Evolutionary conservation across 768 basidiomycete species (phyloP).

Genomic region (Podaxis sp.): DNA sequence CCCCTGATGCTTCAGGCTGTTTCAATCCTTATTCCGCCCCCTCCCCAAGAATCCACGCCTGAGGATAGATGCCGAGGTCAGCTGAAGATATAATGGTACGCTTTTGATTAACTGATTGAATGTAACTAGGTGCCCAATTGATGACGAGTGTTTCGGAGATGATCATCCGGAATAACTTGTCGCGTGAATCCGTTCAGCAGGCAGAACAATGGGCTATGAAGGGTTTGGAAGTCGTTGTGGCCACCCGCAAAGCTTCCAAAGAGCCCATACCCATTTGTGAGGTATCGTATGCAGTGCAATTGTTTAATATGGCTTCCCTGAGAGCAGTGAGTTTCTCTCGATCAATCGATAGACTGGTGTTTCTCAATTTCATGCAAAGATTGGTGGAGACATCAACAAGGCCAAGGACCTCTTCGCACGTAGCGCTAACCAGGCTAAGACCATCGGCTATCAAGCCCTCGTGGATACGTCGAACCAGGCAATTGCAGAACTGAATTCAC

Average conservation of each 20-base stretch:
- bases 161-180: conserved; percentile 29
- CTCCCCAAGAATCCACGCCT: conserved; percentile 27
- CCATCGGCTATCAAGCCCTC: conserved; percentile 27
- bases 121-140: conserved; percentile 34
- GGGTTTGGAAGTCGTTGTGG: conserved; percentile 27
- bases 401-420: conserved; percentile 24
- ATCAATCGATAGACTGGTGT: not conserved
- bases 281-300: conserved; percentile 46
- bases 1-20: conserved; percentile 65
- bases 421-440: conserved; percentile 31
- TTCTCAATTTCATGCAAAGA: conserved; percentile 21
- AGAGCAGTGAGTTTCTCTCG: conserved; percentile 36
- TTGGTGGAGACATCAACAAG: conserved; percentile 31
- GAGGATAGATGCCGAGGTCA: conserved; percentile 62
- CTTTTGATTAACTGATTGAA: not conserved
- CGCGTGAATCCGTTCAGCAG: conserved; percentile 29
- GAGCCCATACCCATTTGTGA: conserved; percentile 39
- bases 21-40: conserved; percentile 50
- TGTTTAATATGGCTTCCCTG: conserved; percentile 60
- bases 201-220: conserved; percentile 64
- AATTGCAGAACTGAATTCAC: conserved; percentile 10
- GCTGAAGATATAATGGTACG: not conserved
- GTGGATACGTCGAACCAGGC: conserved; percentile 9
- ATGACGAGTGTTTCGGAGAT: conserved; percentile 43
- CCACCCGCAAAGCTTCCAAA: conserved; percentile 21